Evolutionary conservation across 2,329 filamentous ascomycete genomes (phyloP).

Genomic region (Epichloe festucae): DNA sequence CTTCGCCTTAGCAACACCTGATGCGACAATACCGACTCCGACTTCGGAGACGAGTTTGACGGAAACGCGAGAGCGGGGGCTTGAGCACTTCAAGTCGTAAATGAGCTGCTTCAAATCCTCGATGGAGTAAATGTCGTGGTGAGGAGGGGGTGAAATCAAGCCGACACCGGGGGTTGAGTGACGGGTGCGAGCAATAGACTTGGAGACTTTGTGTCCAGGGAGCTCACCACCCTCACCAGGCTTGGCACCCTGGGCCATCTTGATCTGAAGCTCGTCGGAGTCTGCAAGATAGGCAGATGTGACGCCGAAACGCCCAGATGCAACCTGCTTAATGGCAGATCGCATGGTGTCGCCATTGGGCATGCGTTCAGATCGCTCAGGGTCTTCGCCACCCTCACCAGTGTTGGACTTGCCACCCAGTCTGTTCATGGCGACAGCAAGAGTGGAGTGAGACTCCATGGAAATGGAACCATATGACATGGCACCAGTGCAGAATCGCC

Average conservation of each 20-base stretch:
- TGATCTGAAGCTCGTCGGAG: conserved; percentile 93
- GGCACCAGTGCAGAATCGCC: conserved; percentile 89
- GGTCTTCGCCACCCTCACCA: conserved; percentile 91
- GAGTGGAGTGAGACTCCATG: conserved; percentile 93
- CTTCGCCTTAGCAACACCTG: conserved; percentile 94
- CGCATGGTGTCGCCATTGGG: conserved; percentile 94
- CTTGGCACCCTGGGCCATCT: conserved; percentile 98
- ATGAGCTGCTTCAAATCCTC: conserved; percentile 97
- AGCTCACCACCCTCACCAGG: conserved; percentile 95
- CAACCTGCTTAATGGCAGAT: conserved; percentile 94
- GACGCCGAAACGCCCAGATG: conserved; percentile 89
- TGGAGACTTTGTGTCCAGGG: conserved; percentile 91
- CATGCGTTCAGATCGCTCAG: conserved; percentile 75
- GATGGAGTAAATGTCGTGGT: conserved; percentile 98
- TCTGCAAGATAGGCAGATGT: conserved; percentile 91
- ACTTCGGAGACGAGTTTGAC: conserved; percentile 98
- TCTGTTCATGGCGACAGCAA: conserved; percentile 93
- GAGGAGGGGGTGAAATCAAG: conserved; percentile 87
- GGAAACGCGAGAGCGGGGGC: conserved; percentile 80
- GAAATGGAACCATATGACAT: conserved; percentile 99
- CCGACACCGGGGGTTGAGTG: conserved; percentile 91
- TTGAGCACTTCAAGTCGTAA: conserved; percentile 94
- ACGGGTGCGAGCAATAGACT: conserved; percentile 83
- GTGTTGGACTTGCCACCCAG: conserved; percentile 96
- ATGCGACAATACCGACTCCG: conserved; percentile 93